These are phyloP conservation scores for Phycomyces blakesleeanus DNA, from an alignment of 192 early-diverging fungal species.

Conservation along the genomic window DNA sequence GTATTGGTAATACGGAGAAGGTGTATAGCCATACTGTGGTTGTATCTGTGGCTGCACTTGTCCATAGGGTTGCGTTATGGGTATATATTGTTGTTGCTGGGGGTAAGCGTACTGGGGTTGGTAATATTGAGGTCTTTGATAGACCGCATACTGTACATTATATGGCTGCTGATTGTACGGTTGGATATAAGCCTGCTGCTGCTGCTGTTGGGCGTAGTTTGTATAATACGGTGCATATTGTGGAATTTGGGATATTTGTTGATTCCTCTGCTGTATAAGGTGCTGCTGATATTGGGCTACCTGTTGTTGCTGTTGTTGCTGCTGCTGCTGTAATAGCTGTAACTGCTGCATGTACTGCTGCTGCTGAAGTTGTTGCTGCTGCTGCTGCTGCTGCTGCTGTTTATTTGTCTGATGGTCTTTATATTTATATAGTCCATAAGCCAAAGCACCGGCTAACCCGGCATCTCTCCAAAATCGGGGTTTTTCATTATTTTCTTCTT, in stretches of 20 bases:
- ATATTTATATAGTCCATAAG: background rate
- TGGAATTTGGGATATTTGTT: background rate
- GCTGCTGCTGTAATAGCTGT: background rate
- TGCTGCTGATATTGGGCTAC: background rate
- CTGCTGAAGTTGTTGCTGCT: background rate
- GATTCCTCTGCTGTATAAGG: background rate
- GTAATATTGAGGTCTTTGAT: too few species aligned
- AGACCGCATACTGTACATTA: too few species aligned
- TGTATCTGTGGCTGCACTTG: too few species aligned
- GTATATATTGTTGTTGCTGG: too few species aligned
- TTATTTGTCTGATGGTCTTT: background rate
- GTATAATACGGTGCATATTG: background rate
- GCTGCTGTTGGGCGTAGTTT: too few species aligned
- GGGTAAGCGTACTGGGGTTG: too few species aligned
- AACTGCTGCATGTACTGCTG: background rate
- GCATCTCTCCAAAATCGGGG: background rate
- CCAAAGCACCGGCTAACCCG: background rate
- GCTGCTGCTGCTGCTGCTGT: background rate
- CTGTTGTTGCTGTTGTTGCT: background rate
- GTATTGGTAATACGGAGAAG: too few species aligned
- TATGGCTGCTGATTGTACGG: too few species aligned
- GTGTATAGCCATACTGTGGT: too few species aligned
- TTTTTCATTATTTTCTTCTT: background rate
- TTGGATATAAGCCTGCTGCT: too few species aligned
- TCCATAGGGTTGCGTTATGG: too few species aligned